Evolutionary conservation across 2,329 filamentous ascomycete genomes (phyloP), one percentile per base, ranked within the genome.

Genomic region (Mycosphaerella arachidis): DNA sequence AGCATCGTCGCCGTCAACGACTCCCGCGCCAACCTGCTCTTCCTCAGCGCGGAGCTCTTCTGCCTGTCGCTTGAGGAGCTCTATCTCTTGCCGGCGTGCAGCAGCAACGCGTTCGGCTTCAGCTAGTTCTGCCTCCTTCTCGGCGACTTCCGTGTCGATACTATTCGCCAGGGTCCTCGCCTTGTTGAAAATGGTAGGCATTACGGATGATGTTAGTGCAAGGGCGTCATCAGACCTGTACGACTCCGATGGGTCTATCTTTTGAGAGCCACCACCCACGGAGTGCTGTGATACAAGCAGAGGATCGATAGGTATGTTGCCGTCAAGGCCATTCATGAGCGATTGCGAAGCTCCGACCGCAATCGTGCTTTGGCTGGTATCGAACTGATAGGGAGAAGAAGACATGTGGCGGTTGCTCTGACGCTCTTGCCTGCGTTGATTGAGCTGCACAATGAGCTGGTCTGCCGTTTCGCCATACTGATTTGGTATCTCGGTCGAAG

Each of bases 401-500:
- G 92, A 96, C 6, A 89, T 82, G 61, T 90, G 85, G 12, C 86
- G 87, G 45, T 68, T 69, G 29, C 59, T 53, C 40, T 66, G 63
- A 13, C 83, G 80, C 56, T 87, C 84, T 54, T 88, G 83, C 63
- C 88, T 85, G 55, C 81, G 77, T 62, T 79, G 86, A 81, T 96
- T 94, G 40, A 84, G 77, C 56, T 81, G 78, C 71, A 89, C 87
- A 67, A 96, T 91, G 55, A 96, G 80, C 64, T 93, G 88, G 68
- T 96, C 90, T 10, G 92, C 92, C 0, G 90, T 90, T 63, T 96
- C 83, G 30, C 92, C 91, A 58, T 91, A 85, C 56, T 86, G 81
- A 72, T 97, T 99, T 20, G 85, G 82, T 56, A 97, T 88, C 69
- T 96, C 87, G 0, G 91, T 89, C 2, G 87, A 86, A 3, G 92